These are phyloP conservation scores for Paxillus ammoniavirescens DNA, from an alignment of 768 basidiomycete genomes.

Conservation along the genomic window DNA sequence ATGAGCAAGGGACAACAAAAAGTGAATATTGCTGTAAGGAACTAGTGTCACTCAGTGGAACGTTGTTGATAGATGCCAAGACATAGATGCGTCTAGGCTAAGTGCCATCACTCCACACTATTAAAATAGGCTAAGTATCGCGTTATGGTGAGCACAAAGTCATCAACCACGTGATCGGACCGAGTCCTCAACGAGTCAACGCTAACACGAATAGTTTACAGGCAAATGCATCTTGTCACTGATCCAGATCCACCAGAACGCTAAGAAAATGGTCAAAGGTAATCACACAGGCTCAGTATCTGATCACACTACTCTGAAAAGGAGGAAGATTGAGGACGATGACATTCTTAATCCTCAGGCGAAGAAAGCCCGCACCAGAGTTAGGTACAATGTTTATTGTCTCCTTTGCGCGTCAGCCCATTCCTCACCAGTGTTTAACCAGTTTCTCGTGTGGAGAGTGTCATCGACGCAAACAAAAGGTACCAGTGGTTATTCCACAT, in stretches of 20 bases:
- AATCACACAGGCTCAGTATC: conserved; percentile 13
- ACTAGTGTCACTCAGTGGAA: too few relatives aligned
- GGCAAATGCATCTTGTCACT: conserved; percentile 24
- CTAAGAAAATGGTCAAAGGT: conserved; percentile 29
- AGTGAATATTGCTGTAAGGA: too few relatives aligned
- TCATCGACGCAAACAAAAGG: conserved; percentile 87
- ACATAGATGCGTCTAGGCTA: too few relatives aligned
- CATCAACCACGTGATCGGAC: conserved; percentile 25
- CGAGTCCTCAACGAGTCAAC: conserved; percentile 5
- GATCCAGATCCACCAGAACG: conserved; percentile 34
- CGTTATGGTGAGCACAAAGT: neutral
- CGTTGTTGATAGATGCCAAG: too few relatives aligned
- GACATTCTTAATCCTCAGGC: conserved; percentile 38
- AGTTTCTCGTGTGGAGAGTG: conserved; percentile 89
- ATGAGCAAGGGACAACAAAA: neutral
- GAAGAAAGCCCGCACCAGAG: conserved; percentile 72
- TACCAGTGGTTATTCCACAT: conserved; percentile 23
- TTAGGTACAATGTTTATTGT: conserved; percentile 52
- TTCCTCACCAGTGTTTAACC: conserved; percentile 8
- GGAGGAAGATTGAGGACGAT: conserved; percentile 67
- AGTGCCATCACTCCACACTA: too few relatives aligned
- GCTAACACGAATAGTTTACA: neutral
- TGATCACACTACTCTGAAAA: conserved; percentile 44
- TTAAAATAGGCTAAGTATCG: too few relatives aligned
- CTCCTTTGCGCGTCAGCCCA: neutral